Evolutionary conservation across 129 eudicot species (phyloP).

Genomic region (Lactuca sativa): DNA sequence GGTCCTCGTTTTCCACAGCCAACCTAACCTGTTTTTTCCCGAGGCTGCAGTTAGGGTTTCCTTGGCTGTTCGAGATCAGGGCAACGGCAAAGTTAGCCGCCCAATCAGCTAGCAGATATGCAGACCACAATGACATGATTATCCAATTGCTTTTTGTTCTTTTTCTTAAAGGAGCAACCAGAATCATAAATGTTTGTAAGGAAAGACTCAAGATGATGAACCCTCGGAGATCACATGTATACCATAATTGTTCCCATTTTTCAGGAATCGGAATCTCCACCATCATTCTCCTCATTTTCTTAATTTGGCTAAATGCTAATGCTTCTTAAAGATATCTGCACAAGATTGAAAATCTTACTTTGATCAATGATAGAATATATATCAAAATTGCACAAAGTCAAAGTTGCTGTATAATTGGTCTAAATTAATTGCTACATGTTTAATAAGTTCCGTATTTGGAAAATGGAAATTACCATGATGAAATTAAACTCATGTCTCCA

Average conservation of each 20-base stretch:
- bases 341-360: background rate
- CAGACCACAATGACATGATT: conserved; percentile 51
- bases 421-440: no score
- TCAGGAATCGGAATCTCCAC: conserved; percentile 22
- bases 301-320: background rate
- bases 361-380: background rate
- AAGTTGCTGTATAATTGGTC: background rate
- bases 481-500: background rate
- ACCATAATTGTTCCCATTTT: conserved; percentile 37
- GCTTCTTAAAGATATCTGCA: background rate
- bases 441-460: background rate
- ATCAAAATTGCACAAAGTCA: background rate
- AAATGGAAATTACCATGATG: background rate
- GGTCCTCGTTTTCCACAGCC: conserved; percentile 28
- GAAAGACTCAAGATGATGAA: conserved; percentile 48
- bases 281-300: conserved; percentile 20
- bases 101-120: conserved; percentile 58
- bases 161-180: conserved; percentile 43
- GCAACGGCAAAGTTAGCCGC: conserved; percentile 58
- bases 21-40: background rate
- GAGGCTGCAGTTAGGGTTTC: background rate
- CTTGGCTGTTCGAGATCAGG: conserved; percentile 48
- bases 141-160: conserved; percentile 24
- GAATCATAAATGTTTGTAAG: conserved; percentile 39
- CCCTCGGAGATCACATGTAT: conserved; percentile 38